Evolutionary conservation across 257 asterid genomes (phyloP).

Genomic region (Handroanthus guayacan): DNA sequence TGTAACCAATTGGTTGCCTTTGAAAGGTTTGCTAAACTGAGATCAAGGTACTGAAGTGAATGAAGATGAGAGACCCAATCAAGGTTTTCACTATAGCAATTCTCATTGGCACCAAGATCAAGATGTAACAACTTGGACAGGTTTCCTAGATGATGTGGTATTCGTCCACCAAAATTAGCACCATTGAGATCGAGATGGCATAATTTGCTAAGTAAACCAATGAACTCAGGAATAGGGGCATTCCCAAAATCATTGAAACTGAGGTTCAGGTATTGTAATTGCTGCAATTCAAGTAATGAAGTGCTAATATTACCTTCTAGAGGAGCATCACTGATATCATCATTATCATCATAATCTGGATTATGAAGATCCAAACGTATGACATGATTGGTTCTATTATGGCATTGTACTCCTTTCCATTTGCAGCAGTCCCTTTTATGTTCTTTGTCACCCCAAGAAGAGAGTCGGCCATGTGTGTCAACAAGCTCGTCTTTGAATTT

Average conservation of each 20-base stretch:
- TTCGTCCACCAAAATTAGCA: not conserved
- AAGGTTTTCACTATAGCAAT: constrained; percentile 14
- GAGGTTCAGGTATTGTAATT: not conserved
- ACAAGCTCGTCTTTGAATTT: too few relatives aligned
- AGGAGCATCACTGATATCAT: too few relatives aligned
- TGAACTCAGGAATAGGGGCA: not conserved
- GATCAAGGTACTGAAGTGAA: constrained; percentile 23
- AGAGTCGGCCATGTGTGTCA: too few relatives aligned
- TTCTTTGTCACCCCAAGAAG: too few relatives aligned
- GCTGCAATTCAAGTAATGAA: constrained; percentile 7
- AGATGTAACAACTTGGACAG: constrained; percentile 19
- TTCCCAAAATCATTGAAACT: not conserved
- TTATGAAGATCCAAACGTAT: not conserved
- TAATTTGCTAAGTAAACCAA: not conserved
- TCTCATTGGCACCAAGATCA: constrained; percentile 4
- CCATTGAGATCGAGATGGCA: not conserved
- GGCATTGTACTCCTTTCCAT: too few relatives aligned
- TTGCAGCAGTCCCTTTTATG: too few relatives aligned
- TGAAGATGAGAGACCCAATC: constrained; percentile 30
- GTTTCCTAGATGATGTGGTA: not conserved
- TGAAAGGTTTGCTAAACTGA: constrained; percentile 16
- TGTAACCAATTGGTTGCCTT: constrained; percentile 28
- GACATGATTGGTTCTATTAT: constrained; percentile 10
- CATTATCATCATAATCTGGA: not conserved
- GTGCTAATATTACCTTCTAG: not conserved